Evolutionary conservation across 2,329 filamentous ascomycete genomes (phyloP), one percentile per base, ranked within the genome.

Genomic region (Colletotrichum navitas): DNA sequence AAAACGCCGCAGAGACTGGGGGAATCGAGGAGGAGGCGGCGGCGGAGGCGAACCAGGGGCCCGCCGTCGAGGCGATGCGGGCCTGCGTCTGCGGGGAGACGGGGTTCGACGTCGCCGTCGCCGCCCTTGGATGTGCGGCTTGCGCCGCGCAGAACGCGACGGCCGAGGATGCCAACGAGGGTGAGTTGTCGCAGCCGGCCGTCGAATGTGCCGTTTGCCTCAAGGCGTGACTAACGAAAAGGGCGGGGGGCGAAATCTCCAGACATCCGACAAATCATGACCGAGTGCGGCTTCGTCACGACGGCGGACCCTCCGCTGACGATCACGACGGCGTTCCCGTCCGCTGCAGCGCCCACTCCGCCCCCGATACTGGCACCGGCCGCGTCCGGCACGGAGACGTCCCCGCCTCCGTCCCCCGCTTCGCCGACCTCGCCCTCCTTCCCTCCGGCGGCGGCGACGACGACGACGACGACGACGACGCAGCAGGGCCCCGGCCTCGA

Each of bases 221-320:
- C 4, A n/a, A n/a, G 3, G 24, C 2, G 21, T 12, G 14, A 3
- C 39, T 72, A 32, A 69, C 39, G 12, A 11, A n/a, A n/a, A 8
- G 16, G 41, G 16, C n/a, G n/a, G n/a, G n/a, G n/a, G 41, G 34
- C 6, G 36, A 12, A 14, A 14, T 29, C 12, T 2, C 1, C 0
- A 72, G 69, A 72, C 26, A 70, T 72, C 55, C 63, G 41, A 39
- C 59, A 70, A 39, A 56, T 72, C 39, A 72, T 72, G 18, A 66
- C 52, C 43, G 45, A 70, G 12, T 72, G 69, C 49, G 69, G 69
- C 12, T 72, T 72, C 43, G 21, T 45, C 11, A 24, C 59, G 5
- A 32, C 47, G 21, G 39, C 66, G 41, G 52, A 39, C 10, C 24
- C 64, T 24, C 26, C 45, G 2, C 29, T 26, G n/a, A n/a, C 16